phyloP scores from a whole-genome alignment of 2,329 filamentous ascomycete species.

The Ceratocystis huliohia region DNA sequence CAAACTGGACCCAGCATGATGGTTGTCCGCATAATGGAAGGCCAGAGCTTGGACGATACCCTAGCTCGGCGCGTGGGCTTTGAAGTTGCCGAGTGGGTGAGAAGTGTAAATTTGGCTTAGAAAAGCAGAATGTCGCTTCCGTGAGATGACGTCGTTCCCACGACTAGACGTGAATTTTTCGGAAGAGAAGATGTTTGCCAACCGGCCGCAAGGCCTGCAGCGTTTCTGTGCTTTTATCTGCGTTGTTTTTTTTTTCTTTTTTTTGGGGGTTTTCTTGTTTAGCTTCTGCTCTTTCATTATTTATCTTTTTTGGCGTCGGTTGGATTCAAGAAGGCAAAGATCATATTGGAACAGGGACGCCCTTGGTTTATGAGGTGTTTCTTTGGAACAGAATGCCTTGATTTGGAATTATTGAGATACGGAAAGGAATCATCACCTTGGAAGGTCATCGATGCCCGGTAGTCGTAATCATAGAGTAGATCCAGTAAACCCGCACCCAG shows the following conservation, averaged over 20 bases:
- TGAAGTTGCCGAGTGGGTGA: conserved; percentile 74
- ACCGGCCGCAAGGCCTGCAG: background rate
- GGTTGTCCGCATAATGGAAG: conserved; percentile 38
- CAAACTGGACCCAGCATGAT: conserved; percentile 29
- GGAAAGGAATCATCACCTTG: background rate
- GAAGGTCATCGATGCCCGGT: conserved; percentile 4
- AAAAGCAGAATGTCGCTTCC: background rate
- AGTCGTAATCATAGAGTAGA: conserved; percentile 9
- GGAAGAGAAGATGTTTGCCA: background rate
- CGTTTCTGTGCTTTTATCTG: background rate
- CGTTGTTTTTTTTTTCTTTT: background rate
- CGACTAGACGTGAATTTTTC: background rate
- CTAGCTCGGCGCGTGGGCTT: conserved; percentile 66
- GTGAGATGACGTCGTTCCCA: background rate
- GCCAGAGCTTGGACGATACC: conserved; percentile 48
- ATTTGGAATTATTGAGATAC: conserved; percentile 2
- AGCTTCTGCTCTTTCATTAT: background rate
- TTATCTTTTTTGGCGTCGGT: background rate
- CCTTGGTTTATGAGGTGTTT: conserved; percentile 1
- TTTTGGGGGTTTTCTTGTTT: background rate
- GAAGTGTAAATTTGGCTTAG: conserved; percentile 32
- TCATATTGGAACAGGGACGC: conserved; percentile 1
- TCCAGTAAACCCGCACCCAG: background rate
- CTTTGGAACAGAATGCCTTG: background rate
- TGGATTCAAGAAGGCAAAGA: conserved; percentile 8